Evolutionary conservation across 164 flowering plant genomes (phyloP), one percentile per base, ranked within the genome.

Genomic region (Paratinospora sagittata): DNA sequence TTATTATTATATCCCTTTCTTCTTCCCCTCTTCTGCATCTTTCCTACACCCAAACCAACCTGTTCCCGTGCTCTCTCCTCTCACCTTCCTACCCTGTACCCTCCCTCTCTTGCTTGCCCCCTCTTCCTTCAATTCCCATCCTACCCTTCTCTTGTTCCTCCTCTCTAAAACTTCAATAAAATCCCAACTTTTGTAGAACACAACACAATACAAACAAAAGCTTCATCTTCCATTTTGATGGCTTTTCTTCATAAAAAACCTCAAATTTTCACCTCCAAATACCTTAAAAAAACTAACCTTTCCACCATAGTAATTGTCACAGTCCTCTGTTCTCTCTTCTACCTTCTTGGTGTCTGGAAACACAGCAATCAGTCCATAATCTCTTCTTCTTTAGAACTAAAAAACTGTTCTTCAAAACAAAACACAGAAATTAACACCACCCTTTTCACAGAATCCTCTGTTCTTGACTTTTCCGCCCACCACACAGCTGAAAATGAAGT

Each of bases 401-500:
- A 30, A 4, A 30, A 4, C 34, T 30, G 34, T 30, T 30, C 34
- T 30, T 30, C 34, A 30, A 30, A 30, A 30, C 34, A 2, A 30
- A 4, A 30, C 34, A 30, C 34, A 30, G 34, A 30, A 30, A 4
- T 4, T 30, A 30, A 30, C 34, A 1, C 34, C 34, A 30, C 34
- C 34, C 34, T 30, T 30, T 30, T 30, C 19, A 8, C 72, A 16
- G 17, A 65, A 33, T 19, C 70, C 27, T 21, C 57, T 0, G 55
- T 8, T 55, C 86, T 94, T 58, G 96, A 91, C 75, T 93, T 93
- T 85, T 0, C 70, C 0, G 8, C 87, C 65, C 91, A 84, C 85
- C 96, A 65, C 13, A 79, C 87, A 3, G 82, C 74, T 13, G 73
- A 37, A 8, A 26, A 24, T 0, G 19, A 6, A 77, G 60, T 65